Base-by-base conservation (phyloP, 1,139 yeast genomes). In the Suhomyces guaymorum region DNA sequence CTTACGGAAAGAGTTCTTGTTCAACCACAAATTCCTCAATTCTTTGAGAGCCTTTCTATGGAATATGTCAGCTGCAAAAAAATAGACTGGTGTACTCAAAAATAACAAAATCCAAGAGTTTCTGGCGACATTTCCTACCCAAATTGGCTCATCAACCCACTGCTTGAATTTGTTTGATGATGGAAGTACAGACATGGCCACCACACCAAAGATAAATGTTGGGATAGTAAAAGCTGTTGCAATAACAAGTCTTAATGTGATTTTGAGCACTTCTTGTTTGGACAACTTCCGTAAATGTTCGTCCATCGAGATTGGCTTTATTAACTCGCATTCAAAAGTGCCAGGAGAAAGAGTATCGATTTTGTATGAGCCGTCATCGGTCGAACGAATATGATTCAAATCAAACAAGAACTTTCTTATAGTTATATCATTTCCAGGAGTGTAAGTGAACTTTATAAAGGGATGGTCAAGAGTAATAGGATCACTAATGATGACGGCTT, bases 11-110 rank as follows among this genome's bases (percentile, higher is more conserved):
- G 82, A 62, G 32, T 76, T 79, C 30, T 74, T 75, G 30, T 68
- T 66, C 17, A 65, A 54, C 87, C 87, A 81, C 26, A 83, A 55
- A 3, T 77, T 66, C 38, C 63, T 55, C 4, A 83, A 43, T 51
- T 84, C 92, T 37, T 70, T 70, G 19, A 78, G 20, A 0, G 92
- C 87, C 49, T 82, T 83, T 7, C 66, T 49, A 48, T 84, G 94
- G 58, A 83, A 84, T 1, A 80, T 70, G 50, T 80, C 87, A 19
- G 86, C 90, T 0, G 85, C 83, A 55, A 78, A 80, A 49, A 84
- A 80, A 50, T 82, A 84, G 1, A 82, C 84, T 0, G 89, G 89
- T 0, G 92, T 81, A 27, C 89, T 72, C 37, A 83, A 59, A 29
- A 80, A 58, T 39, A 84, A 70, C 35, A 82, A 52, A 4, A 80